Percentiles rank a stretch among this genome's conserved stretches.
phyloP scores from a whole-genome alignment of 2,329 filamentous ascomycete genomes.

The Penicillium sp. region DNA sequence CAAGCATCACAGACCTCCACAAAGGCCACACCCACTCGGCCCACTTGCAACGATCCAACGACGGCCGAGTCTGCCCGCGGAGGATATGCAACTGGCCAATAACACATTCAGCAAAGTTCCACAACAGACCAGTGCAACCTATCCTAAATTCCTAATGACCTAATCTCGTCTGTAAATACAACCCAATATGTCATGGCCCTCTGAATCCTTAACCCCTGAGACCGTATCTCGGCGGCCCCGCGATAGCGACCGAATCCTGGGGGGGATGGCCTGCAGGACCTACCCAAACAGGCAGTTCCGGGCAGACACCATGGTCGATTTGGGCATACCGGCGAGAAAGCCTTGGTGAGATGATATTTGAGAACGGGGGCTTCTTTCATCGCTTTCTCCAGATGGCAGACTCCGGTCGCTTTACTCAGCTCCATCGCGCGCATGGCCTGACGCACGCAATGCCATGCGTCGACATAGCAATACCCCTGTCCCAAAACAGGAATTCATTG shows the following conservation, averaged over 20 bases:
- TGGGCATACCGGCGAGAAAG: background rate
- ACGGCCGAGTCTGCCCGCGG: background rate
- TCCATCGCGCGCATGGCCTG: conserved; percentile 7
- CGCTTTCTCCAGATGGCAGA: background rate
- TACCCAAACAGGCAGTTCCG: conserved; percentile 27
- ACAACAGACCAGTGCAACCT: background rate
- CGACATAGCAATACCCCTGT: too few relatives aligned
- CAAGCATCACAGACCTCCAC: background rate
- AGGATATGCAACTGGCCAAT: background rate
- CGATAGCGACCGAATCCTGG: conserved; percentile 24
- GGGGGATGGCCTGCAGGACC: conserved; percentile 21
- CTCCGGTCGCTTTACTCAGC: background rate
- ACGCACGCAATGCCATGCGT: conserved; percentile 3
- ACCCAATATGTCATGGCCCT: conserved; percentile 5
- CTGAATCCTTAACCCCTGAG: background rate
- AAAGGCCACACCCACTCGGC: background rate
- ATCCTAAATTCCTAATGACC: background rate
- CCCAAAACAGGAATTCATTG: background rate
- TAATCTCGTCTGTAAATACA: background rate
- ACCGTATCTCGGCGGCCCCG: conserved; percentile 2
- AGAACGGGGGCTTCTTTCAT: background rate
- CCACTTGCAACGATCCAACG: background rate
- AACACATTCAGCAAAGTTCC: background rate
- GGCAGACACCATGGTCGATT: background rate
- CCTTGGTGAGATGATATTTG: background rate